Base-by-base conservation (phyloP, 1,284 basidiomycete genomes). In the Sanghuangporus weigelae region DNA sequence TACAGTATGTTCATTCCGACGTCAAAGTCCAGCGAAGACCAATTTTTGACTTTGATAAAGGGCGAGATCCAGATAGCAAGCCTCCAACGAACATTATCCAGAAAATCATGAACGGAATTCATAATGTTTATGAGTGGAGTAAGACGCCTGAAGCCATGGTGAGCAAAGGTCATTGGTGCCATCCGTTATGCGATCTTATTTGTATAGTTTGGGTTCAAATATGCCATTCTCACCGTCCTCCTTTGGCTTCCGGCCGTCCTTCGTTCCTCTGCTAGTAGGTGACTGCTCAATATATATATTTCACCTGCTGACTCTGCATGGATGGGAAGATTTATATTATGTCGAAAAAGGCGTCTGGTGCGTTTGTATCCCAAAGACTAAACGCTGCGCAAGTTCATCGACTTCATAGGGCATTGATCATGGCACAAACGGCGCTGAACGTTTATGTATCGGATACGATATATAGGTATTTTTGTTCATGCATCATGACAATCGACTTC, bases 361-460 rank as follows among this genome's bases (percentile, higher is more conserved):
- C 54, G 72, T 31, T 21, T 26, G 56, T 66, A 16, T 55, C 23
- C 19, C 35, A 23, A 38, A 31, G 59, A 39, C 16, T 14, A 6
- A 7, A 50, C 19, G 11, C 21, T 58, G 12, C 4, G 54, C 57
- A 58, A 59, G n/a, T 46, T 3, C n/a, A 5, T 12, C n/a, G 40
- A 19, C 8, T 21, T 54, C 4, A 7, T 57, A 79, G 86, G 86
- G 85, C 84, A 2, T 71, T 87, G 62, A 86, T 88, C 70, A 89
- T 87, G 84, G 79, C 84, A 0, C 86, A 89, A 68, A 85, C 83
- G 0, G 84, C 84, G 1, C 68, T 89, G 56, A 85, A 83, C 49
- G 78, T 88, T 10, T 85, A 81, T 64, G 79, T 81, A 0, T 84
- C 84, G 8, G 86, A 89, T 69, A 85, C 87, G 69, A 78, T 89